Percentiles rank a stretch among this genome's conserved stretches.
Conservation (phyloP, 257 asterid genomes). For the Solanum habrochaites region DNA sequence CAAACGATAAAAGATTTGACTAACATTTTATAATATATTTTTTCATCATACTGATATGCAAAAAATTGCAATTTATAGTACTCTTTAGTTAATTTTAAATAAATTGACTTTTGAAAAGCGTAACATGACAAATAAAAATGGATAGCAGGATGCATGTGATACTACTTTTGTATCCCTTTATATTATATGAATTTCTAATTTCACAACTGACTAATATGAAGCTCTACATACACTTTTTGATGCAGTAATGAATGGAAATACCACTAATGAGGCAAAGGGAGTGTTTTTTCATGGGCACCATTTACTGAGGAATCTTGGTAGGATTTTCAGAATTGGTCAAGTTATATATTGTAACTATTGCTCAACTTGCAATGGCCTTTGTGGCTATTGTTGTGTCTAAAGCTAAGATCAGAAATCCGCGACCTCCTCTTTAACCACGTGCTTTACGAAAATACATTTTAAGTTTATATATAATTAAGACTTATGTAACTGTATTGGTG, state of each 20-base stretch:
- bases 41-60: no score
- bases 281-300: neutral
- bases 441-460: neutral
- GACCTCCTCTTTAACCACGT: neutral
- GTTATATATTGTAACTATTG: neutral
- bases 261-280: neutral
- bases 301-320: neutral
- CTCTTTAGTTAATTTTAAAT: no score
- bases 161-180: neutral
- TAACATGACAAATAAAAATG: no score
- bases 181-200: neutral
- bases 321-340: neutral
- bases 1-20: no score
- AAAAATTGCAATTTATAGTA: no score
- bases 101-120: no score
- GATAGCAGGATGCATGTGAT: neutral
- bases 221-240: neutral
- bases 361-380: neutral
- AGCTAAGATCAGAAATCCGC: neutral
- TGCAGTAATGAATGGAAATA: neutral
- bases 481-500: neutral
- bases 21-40: no score
- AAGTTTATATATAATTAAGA: neutral
- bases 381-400: neutral
- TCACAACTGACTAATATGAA: neutral